Evolutionary conservation across 2,329 filamentous ascomycete species (phyloP), one percentile per base, ranked within the genome.

Genomic region (Ophiocordyceps unilateralis): DNA sequence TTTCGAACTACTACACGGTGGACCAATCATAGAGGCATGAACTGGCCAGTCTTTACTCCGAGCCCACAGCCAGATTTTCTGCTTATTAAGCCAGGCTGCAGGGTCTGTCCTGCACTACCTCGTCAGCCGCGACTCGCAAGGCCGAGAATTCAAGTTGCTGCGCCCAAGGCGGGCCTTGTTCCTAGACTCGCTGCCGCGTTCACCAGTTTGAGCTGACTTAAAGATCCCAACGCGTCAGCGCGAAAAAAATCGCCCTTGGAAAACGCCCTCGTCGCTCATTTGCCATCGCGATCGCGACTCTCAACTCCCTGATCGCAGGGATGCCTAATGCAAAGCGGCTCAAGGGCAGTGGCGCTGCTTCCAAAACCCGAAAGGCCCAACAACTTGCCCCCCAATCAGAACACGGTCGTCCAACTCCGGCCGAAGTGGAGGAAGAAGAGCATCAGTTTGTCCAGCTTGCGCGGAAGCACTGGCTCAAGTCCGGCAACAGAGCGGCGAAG

Each of bases 401-500:
- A 24, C 61, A 65, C 44, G 66, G 51, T 45, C 57, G 58, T 37
- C 58, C 68, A 44, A 74, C 77, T 39, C 76, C 81, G 7, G 77
- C 78, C 6, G 70, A 81, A 48, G 74, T 77, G 51, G 82, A 84
- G 47, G 77, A 83, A 50, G 79, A 78, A 55, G 81, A 85, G 55
- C 78, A 69, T 53, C 66, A 73, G 50, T 85, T 86, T 63, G 78
- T 81, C 53, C 74, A 82, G 58, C 68, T 95, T 49, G 91, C 91
- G 47, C 76, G 79, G 55, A 78, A 83, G 60, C 74, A 89, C 62
- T 98, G 91, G 91, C 67, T 94, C 47, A 81, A 81, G 57, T 52
- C 68, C 9, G 66, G 72, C 21, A 75, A 69, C 56, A 76, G 73
- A 55, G 53, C 72, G 23, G 62, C 72, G 41, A 85, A 79, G 56